phyloP scores from a whole-genome alignment of 192 early-diverging fungal genomes.

The Podila horticola region DNA sequence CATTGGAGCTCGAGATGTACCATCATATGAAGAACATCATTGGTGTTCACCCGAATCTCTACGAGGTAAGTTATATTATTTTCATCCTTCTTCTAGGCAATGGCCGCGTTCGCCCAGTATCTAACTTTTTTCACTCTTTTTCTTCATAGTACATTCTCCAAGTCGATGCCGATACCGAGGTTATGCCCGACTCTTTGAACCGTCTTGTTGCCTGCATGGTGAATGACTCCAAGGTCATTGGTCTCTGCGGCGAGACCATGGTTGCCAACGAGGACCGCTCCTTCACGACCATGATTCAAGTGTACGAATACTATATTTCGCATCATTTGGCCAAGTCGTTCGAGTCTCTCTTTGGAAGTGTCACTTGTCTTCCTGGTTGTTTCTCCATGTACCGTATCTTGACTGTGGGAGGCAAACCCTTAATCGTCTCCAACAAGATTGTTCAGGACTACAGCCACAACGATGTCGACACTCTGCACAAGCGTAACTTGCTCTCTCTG shows the following conservation, averaged over 20 bases:
- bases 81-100: too few species aligned
- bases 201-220: conserved; percentile 90
- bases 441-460: conserved; percentile 93
- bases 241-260: conserved; percentile 93
- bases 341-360: conserved; percentile 93
- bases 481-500: conserved; percentile 95
- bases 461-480: conserved; percentile 94
- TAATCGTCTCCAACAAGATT: conserved; percentile 87
- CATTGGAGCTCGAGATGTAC: conserved; percentile 83
- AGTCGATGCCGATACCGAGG: conserved; percentile 98
- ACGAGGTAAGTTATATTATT: conserved; percentile 60
- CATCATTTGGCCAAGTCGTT: conserved; percentile 96
- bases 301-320: conserved; percentile 97
- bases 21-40: conserved; percentile 89
- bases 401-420: conserved; percentile 83
- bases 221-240: conserved; percentile 89
- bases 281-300: conserved; percentile 94
- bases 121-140: conserved; percentile 2
- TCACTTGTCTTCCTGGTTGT: conserved; percentile 96
- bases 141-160: conserved; percentile 93
- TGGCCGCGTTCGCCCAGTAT: neutral
- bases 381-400: conserved; percentile 97
- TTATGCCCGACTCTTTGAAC: conserved; percentile 87
- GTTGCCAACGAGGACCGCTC: conserved; percentile 90
- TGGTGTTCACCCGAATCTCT: conserved; percentile 82